Evolutionary conservation across 164 flowering plant species (phyloP).

Genomic region (Sedum album): DNA sequence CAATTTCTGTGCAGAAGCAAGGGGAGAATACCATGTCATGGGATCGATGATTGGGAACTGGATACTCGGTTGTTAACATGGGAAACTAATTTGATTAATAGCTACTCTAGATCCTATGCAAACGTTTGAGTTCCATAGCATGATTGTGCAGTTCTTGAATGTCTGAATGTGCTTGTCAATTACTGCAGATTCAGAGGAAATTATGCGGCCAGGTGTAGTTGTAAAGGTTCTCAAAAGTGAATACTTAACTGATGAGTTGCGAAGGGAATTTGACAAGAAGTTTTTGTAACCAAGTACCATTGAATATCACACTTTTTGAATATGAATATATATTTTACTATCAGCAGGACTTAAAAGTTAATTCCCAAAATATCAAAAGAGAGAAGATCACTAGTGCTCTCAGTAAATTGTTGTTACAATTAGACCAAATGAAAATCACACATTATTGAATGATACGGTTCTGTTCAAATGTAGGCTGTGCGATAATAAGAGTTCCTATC

Average conservation of each 20-base stretch:
- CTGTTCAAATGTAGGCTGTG: neutral
- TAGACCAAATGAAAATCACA: no score
- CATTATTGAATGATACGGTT: neutral
- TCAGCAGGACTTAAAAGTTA: neutral
- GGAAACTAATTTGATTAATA: constrained; percentile 28
- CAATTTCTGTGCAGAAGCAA: constrained; percentile 24
- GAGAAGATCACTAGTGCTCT: neutral
- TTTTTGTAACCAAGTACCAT: constrained; percentile 59
- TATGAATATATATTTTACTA: neutral
- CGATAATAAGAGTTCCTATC: constrained; percentile 1
- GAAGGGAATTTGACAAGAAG: constrained; percentile 82
- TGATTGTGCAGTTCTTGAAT: no score
- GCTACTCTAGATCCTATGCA: constrained; percentile 40
- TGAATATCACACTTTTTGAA: no score
- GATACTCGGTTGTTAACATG: constrained; percentile 26
- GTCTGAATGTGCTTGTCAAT: constrained; percentile 34
- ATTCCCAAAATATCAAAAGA: neutral
- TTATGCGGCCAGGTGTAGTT: no score
- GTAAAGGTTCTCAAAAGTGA: constrained; percentile 83
- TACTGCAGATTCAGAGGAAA: constrained; percentile 81
- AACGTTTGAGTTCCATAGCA: constrained; percentile 53
- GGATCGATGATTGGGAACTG: constrained; percentile 48
- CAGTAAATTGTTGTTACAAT: no score
- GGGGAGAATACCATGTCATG: constrained; percentile 34
- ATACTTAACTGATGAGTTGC: constrained; percentile 52